phyloP scores from a whole-genome alignment of 768 basidiomycete genomes.

The Symmetrospora coprosmae region DNA sequence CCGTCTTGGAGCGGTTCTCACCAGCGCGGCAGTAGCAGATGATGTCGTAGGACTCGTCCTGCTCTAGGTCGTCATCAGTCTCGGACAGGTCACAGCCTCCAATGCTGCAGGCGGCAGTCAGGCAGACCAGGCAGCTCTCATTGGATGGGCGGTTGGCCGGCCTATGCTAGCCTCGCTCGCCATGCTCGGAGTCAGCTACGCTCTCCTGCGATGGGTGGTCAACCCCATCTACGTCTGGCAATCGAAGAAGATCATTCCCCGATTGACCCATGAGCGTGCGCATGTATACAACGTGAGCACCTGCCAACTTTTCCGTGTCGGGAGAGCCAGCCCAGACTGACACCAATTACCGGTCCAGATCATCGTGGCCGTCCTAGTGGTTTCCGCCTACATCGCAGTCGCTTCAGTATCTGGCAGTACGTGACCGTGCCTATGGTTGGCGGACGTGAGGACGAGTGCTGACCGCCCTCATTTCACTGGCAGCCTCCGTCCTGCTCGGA shows the following conservation, averaged over 20 bases:
- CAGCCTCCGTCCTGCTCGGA: constrained; percentile 51
- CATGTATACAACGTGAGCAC: constrained; percentile 6
- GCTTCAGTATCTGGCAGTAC: constrained; percentile 29
- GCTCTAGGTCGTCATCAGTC: constrained; percentile 43
- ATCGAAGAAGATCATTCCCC: constrained; percentile 9
- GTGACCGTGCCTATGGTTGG: not conserved
- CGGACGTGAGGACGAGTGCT: not conserved
- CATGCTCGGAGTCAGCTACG: constrained; percentile 41
- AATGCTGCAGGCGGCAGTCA: not conserved
- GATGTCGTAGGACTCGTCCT: constrained; percentile 53
- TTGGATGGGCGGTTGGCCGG: constrained; percentile 41
- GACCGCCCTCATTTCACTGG: constrained; percentile 39
- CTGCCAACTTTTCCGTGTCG: too few relatives aligned
- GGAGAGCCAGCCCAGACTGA: too few relatives aligned
- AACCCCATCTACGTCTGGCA: constrained; percentile 30
- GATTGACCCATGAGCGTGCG: too few relatives aligned
- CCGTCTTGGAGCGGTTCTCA: constrained; percentile 47
- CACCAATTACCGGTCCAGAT: constrained; percentile 26
- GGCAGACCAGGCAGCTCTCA: not conserved
- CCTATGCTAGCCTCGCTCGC: constrained; percentile 49
- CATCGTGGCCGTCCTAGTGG: constrained; percentile 38
- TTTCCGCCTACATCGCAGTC: constrained; percentile 44
- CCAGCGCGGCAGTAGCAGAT: constrained; percentile 53
- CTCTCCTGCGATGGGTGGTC: constrained; percentile 36
- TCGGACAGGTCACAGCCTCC: not conserved